These are phyloP conservation scores for Naegleria fowleri DNA, from an alignment of 208 protist genomes.

Conservation along the genomic window DNA sequence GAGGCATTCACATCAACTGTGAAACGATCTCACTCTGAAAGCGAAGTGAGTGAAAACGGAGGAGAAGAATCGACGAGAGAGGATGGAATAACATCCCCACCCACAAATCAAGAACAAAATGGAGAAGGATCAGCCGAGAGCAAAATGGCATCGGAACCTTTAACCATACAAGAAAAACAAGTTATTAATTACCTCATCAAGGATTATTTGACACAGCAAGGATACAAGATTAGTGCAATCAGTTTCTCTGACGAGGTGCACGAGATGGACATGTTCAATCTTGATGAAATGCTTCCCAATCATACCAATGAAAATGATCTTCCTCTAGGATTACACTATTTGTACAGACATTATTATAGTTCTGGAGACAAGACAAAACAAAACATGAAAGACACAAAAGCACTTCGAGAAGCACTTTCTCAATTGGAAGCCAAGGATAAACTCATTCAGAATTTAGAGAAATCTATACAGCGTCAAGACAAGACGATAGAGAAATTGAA, in stretches of 20 bases:
- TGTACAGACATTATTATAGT: slow-evolving; percentile 20
- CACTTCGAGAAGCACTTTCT: background rate
- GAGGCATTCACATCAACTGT: background rate
- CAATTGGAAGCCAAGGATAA: background rate
- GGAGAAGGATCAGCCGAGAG: background rate
- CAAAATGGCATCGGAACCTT: background rate
- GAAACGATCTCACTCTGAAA: background rate
- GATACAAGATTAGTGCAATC: background rate
- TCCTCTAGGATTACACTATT: background rate
- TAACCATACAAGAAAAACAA: slow-evolving; percentile 1
- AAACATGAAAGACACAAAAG: slow-evolving; percentile 21
- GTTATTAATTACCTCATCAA: slow-evolving; percentile 15
- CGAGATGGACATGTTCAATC: slow-evolving; percentile 15
- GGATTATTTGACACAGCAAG: slow-evolving; percentile 1
- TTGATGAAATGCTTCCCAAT: background rate
- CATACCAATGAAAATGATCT: background rate
- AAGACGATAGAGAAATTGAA: background rate
- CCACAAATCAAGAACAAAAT: background rate
- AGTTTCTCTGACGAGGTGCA: slow-evolving; percentile 16
- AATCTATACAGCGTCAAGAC: background rate
- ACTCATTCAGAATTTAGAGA: background rate
- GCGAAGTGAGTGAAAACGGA: background rate
- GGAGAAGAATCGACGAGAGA: background rate
- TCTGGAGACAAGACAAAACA: background rate
- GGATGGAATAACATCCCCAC: background rate